phyloP scores from a whole-genome alignment of 352 stramenopile genomes.

The Discostella stelligera region DNA sequence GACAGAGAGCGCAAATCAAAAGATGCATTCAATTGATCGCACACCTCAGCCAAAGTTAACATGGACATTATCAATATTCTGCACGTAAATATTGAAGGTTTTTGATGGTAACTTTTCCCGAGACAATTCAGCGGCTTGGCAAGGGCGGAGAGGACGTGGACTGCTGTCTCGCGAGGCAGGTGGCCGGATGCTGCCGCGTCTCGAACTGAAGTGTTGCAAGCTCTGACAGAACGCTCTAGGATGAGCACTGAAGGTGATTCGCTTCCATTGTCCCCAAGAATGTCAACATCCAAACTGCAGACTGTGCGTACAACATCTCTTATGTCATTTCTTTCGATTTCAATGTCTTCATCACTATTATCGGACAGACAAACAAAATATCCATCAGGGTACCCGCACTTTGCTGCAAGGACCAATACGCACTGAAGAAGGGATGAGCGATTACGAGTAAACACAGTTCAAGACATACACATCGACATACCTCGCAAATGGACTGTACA shows the following conservation, averaged over 20 bases:
- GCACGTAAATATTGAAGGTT: conserved; percentile 13
- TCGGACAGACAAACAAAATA: conserved; percentile 68
- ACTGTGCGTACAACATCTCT: conserved; percentile 68
- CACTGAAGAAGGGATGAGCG: conserved; percentile 33
- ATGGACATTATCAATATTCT: conserved; percentile 28
- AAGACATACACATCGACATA: neutral
- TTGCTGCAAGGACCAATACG: conserved; percentile 54
- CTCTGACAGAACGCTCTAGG: conserved; percentile 48
- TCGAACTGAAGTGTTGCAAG: conserved; percentile 46
- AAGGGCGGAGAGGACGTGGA: conserved; percentile 71
- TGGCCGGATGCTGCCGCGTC: conserved; percentile 6
- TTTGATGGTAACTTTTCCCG: conserved; percentile 29
- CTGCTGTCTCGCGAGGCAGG: conserved; percentile 55
- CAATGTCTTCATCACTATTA: conserved; percentile 70
- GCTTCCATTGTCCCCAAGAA: conserved; percentile 3
- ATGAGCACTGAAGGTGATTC: conserved; percentile 43
- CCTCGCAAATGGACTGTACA: conserved; percentile 35
- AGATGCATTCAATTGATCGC: conserved; percentile 28
- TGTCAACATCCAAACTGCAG: conserved; percentile 38
- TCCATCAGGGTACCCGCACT: conserved; percentile 58
- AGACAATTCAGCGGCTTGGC: conserved; percentile 67
- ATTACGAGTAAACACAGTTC: neutral
- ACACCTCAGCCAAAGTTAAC: conserved; percentile 21
- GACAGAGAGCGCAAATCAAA: conserved; percentile 32
- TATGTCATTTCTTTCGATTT: conserved; percentile 78